Base-by-base conservation (phyloP, 768 basidiomycete genomes). In the Dictyophora rubrovolvata region DNA sequence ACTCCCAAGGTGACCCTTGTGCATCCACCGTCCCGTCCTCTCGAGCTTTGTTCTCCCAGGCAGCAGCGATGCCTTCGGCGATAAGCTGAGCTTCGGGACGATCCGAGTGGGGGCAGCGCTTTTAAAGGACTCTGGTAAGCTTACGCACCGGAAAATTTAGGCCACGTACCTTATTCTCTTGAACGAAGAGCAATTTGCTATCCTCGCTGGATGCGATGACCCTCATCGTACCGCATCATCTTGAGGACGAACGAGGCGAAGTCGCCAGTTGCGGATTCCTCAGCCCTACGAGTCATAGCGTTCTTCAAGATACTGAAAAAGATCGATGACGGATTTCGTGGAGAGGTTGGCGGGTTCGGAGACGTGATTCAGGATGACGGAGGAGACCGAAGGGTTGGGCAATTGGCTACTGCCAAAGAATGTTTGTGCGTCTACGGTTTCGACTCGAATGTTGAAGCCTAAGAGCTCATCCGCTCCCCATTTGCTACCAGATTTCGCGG, bases 391-490 rank as follows among this genome's bases (percentile, higher is more conserved):
- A 1, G 62, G 64, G 0, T 48, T 28, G 23, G 36, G 55, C n/a
- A 59, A 54, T n/a, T 34, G 9, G 10, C 18, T 35, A 21, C 20
- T 21, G 23, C 58, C 55, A 22, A 59, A 59, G 54, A 59, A 58
- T 10, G 58, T 55, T 16, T 2, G 23, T 8, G 58, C 8, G 35
- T 59, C 34, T 51, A 6, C 33, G 3, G 23, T 11, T 10, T 35
- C 22, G 52, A 70, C 60, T 59, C 58, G 52, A 55, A 70, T 70
- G 63, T 71, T 65, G 60, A 70, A 72, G 10, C 69, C 63, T 11
- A 54, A 48, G 11, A 65, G 65, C 35, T 72, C 69, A 51, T 61
- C 62, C 33, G 54, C 6, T 51, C 67, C 70, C 69, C 70, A 73
- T 56, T 68, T 63, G 60, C 46, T 68, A 17, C 66, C 65, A 36